Conservation (phyloP, 2,329 filamentous ascomycete genomes). For the Thelonectria discophora region DNA sequence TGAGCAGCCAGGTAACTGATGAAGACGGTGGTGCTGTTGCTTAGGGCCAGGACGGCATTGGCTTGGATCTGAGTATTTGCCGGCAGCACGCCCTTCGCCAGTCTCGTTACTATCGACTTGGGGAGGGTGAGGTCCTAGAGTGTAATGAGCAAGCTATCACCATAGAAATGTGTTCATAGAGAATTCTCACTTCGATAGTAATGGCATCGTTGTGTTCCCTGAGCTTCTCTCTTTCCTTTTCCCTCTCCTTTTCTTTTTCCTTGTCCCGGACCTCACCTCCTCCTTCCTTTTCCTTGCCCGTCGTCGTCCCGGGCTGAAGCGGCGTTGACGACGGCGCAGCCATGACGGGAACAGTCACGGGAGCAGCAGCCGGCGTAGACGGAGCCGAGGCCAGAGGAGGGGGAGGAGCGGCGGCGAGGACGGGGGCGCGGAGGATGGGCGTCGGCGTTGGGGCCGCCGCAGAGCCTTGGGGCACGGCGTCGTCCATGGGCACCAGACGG, state of each 20-base stretch:
- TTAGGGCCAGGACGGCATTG: conserved; percentile 81
- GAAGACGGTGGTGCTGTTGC: conserved; percentile 84
- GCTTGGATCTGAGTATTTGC: conserved; percentile 85
- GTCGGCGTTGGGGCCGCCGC: conserved; percentile 28
- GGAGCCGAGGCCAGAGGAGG: too few relatives aligned
- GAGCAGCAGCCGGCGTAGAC: neutral
- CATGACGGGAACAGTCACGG: conserved; percentile 12
- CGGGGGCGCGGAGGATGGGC: conserved; percentile 28
- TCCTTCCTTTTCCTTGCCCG: conserved; percentile 42
- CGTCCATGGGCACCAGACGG: conserved; percentile 56
- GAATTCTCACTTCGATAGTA: conserved; percentile 61
- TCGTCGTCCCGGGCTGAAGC: conserved; percentile 41
- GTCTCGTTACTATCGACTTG: conserved; percentile 80
- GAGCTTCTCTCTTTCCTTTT: conserved; percentile 45
- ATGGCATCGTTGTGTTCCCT: conserved; percentile 49
- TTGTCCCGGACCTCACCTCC: conserved; percentile 40
- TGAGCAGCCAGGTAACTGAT: conserved; percentile 80
- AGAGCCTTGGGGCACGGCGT: conserved; percentile 44
- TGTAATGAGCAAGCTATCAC: neutral
- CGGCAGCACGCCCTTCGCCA: conserved; percentile 82
- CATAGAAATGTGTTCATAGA: neutral
- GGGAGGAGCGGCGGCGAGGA: conserved; percentile 29
- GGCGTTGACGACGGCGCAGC: conserved; percentile 15
- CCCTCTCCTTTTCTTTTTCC: conserved; percentile 44
- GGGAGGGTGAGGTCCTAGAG: conserved; percentile 76